These are phyloP conservation scores for Athelia sp. DNA, from an alignment of 1,284 basidiomycete species.

Conservation along the genomic window DNA sequence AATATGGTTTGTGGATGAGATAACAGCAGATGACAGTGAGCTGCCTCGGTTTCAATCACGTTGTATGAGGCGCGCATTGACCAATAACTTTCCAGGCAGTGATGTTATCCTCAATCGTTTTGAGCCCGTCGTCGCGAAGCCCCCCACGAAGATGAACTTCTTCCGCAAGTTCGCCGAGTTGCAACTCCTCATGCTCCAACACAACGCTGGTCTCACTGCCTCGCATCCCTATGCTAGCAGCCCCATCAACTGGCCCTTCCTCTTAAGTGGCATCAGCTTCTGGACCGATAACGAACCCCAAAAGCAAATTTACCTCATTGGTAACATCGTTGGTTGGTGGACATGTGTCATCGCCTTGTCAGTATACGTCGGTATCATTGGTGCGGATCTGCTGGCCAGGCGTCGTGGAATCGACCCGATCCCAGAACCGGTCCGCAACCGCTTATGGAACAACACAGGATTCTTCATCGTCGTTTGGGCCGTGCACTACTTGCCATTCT, in stretches of 20 bases:
- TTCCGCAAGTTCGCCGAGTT: slow-evolving; percentile 94
- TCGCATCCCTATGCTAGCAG: slow-evolving; percentile 93
- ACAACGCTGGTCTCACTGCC: slow-evolving; percentile 93
- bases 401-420: slow-evolving; percentile 84
- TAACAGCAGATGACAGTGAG: slow-evolving; percentile 71
- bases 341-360: slow-evolving; percentile 80
- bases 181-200: slow-evolving; percentile 94
- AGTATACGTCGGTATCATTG: slow-evolving; percentile 86
- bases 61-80: slow-evolving; percentile 5
- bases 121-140: slow-evolving; percentile 43
- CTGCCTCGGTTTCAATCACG: slow-evolving; percentile 7
- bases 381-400: slow-evolving; percentile 85
- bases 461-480: slow-evolving; percentile 96
- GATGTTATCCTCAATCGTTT: slow-evolving; percentile 54
- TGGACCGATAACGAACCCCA: slow-evolving; percentile 87
- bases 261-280: slow-evolving; percentile 93
- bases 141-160: slow-evolving; percentile 83
- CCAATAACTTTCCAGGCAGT: slow-evolving; percentile 35
- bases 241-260: slow-evolving; percentile 98
- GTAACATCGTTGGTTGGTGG: slow-evolving; percentile 97
- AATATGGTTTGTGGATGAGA: slow-evolving; percentile 86
- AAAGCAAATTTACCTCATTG: slow-evolving; percentile 95
- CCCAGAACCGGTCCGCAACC: slow-evolving; percentile 86
- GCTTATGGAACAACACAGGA: slow-evolving; percentile 91
- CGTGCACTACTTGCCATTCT: slow-evolving; percentile 97